Evolutionary conservation across 2,329 filamentous ascomycete genomes (phyloP).

Genomic region (Fusarium liriodendri): DNA sequence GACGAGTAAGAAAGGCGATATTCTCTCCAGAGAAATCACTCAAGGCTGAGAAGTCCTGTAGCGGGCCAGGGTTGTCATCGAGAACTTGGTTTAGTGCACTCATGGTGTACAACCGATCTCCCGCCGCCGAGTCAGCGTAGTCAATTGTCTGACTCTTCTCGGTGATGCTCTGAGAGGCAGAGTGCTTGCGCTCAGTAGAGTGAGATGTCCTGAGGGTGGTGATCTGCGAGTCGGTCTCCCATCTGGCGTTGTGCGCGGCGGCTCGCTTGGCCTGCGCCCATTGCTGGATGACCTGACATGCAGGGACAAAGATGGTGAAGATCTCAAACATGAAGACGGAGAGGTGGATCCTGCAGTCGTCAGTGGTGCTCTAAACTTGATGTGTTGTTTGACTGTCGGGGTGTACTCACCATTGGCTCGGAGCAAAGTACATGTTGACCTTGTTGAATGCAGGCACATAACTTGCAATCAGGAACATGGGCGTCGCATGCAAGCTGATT

Average conservation of each 20-base stretch:
- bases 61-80: slow-evolving; percentile 64
- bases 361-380: neutral
- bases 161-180: neutral
- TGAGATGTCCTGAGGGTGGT: slow-evolving; percentile 18
- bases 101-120: slow-evolving; percentile 66
- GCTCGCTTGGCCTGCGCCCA: slow-evolving; percentile 50
- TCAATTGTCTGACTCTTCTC: slow-evolving; percentile 8
- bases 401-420: slow-evolving; percentile 70
- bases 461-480: slow-evolving; percentile 72
- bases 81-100: slow-evolving; percentile 70
- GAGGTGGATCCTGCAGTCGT: slow-evolving; percentile 50
- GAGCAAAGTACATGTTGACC: slow-evolving; percentile 65
- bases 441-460: slow-evolving; percentile 60
- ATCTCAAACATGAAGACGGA: slow-evolving; percentile 60
- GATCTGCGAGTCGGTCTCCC: slow-evolving; percentile 19
- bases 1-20: slow-evolving; percentile 72
- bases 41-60: slow-evolving; percentile 72
- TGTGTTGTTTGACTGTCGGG: slow-evolving; percentile 53
- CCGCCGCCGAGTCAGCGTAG: slow-evolving; percentile 15
- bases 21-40: slow-evolving; percentile 78
- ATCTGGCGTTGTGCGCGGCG: slow-evolving; percentile 17
- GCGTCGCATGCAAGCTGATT: slow-evolving; percentile 68
- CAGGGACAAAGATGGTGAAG: slow-evolving; percentile 71
- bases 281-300: slow-evolving; percentile 64
- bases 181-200: slow-evolving; percentile 12